Conservation (phyloP, 208 protist species). For the Histomonas meleagridis region DNA sequence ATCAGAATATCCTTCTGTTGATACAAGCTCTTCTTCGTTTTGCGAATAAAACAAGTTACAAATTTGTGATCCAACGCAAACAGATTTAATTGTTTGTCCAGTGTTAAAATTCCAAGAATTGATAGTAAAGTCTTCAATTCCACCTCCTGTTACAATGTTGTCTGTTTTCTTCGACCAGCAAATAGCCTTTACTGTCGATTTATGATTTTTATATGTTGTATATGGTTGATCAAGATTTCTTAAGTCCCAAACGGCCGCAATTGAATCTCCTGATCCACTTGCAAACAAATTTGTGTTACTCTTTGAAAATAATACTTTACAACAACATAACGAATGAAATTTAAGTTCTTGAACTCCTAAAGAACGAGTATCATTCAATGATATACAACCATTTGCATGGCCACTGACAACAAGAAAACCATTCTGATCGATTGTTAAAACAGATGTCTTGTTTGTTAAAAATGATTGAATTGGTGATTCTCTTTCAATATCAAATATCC, state of each 20-base stretch:
- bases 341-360: too few relatives aligned
- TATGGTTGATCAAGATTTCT: not conserved
- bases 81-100: not conserved
- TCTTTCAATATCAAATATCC: not conserved
- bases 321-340: too few relatives aligned
- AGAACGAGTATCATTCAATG: too few relatives aligned
- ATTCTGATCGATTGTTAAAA: too few relatives aligned
- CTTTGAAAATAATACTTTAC: too few relatives aligned
- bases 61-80: not conserved
- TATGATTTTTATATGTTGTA: too few relatives aligned
- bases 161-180: not conserved
- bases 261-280: not conserved
- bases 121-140: not conserved
- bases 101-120: not conserved
- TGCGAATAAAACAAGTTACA: conserved; percentile 1
- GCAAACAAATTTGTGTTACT: not conserved
- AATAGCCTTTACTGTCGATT: not conserved
- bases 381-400: too few relatives aligned
- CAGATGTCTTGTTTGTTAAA: too few relatives aligned
- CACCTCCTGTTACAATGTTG: not conserved
- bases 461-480: not conserved
- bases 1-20: not conserved
- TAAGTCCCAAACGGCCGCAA: not conserved
- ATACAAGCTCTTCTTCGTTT: not conserved
- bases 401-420: too few relatives aligned